A percentile compares a stretch with the other conserved stretches of the same genome.
These are phyloP conservation scores for Botrytis paeoniae DNA, from an alignment of 2,329 filamentous ascomycete genomes.

Conservation along the genomic window DNA sequence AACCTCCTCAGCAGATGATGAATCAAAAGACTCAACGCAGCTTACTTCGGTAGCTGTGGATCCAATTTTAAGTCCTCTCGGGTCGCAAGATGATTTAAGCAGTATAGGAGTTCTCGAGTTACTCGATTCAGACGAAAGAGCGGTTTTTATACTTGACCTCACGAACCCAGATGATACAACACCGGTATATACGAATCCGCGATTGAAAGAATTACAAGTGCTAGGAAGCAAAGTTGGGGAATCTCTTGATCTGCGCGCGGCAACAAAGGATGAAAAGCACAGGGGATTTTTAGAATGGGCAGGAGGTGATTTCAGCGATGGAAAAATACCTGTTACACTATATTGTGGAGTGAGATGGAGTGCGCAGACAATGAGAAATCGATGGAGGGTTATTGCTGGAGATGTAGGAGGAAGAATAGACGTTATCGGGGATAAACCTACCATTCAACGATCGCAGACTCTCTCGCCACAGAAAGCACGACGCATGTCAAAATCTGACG, in stretches of 20 bases:
- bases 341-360: slow-evolving; percentile 29
- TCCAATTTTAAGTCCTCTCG: slow-evolving; percentile 1
- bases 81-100: slow-evolving; percentile 16
- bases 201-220: slow-evolving; percentile 16
- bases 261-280: slow-evolving; percentile 1
- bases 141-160: slow-evolving; percentile 30
- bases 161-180: slow-evolving; percentile 15
- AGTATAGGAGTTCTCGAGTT: slow-evolving; percentile 27
- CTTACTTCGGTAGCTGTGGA: neutral
- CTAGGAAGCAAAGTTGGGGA: slow-evolving; percentile 1
- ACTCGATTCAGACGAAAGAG: slow-evolving; percentile 29
- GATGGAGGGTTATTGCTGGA: slow-evolving; percentile 30
- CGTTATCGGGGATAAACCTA: neutral
- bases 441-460: slow-evolving; percentile 20
- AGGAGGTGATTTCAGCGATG: neutral
- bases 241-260: neutral
- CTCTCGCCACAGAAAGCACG: slow-evolving; percentile 9
- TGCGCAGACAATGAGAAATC: slow-evolving; percentile 25
- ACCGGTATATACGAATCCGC: slow-evolving; percentile 27
- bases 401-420: slow-evolving; percentile 13
- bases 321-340: neutral
- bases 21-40: neutral
- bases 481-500: slow-evolving; percentile 5
- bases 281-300: slow-evolving; percentile 10
- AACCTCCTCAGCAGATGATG: neutral